phyloP scores from a whole-genome alignment of 2,329 filamentous ascomycete species.

The Xylariaceae sp. region DNA sequence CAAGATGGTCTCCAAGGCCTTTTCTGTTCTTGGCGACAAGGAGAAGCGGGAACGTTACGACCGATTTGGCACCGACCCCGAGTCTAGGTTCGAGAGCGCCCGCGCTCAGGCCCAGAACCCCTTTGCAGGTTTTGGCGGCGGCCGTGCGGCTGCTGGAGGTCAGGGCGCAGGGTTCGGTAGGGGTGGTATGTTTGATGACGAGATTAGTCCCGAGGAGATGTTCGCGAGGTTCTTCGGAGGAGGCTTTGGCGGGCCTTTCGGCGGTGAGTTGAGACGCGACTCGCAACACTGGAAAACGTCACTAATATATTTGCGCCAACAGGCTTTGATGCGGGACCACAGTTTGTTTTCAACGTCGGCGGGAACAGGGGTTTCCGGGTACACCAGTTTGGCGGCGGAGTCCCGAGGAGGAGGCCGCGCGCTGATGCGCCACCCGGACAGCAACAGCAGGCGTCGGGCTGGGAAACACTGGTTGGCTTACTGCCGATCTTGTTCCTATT shows the following conservation, averaged over 20 bases:
- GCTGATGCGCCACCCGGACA: slow-evolving; percentile 51
- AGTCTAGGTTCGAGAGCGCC: slow-evolving; percentile 71
- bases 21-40: slow-evolving; percentile 86
- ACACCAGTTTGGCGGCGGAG: slow-evolving; percentile 85
- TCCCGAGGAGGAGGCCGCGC: slow-evolving; percentile 71
- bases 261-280: slow-evolving; percentile 46
- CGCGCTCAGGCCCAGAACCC: slow-evolving; percentile 48
- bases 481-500: slow-evolving; percentile 88
- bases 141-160: slow-evolving; percentile 37
- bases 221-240: slow-evolving; percentile 96
- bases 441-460: slow-evolving; percentile 47
- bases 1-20: slow-evolving; percentile 94
- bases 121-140: slow-evolving; percentile 37
- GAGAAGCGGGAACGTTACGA: slow-evolving; percentile 91
- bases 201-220: slow-evolving; percentile 93
- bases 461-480: slow-evolving; percentile 65
- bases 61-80: slow-evolving; percentile 85
- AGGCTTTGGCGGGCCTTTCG: slow-evolving; percentile 61
- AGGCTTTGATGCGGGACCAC: slow-evolving; percentile 71
- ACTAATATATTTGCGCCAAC: slow-evolving; percentile 5
- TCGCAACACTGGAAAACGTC: not conserved
- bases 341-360: slow-evolving; percentile 93
- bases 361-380: slow-evolving; percentile 88
- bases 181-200: slow-evolving; percentile 73
- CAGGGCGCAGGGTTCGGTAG: slow-evolving; percentile 46